Percentiles rank a stretch among this genome's conserved stretches.
These are phyloP conservation scores for Stephania cephalantha DNA, from an alignment of 164 flowering plant genomes.

Conservation along the genomic window DNA sequence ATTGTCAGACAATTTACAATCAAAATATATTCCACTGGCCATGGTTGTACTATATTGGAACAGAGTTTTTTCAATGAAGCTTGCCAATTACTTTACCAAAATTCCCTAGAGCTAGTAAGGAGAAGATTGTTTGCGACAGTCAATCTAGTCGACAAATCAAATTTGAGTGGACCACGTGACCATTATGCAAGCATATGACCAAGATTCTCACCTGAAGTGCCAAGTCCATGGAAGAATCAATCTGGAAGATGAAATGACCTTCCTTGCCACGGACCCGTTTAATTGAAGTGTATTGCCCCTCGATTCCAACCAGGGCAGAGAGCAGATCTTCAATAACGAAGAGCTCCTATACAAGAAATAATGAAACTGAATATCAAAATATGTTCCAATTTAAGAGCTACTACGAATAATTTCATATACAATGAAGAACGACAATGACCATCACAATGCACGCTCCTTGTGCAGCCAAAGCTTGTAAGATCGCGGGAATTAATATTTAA, in stretches of 20 bases:
- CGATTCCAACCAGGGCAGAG: constrained; percentile 85
- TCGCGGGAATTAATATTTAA: too few relatives aligned
- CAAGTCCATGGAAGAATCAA: constrained; percentile 88
- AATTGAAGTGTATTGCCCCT: constrained; percentile 78
- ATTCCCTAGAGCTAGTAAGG: background rate
- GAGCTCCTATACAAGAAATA: constrained; percentile 55
- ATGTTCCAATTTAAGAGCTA: too few relatives aligned
- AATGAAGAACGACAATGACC: too few relatives aligned
- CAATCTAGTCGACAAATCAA: background rate
- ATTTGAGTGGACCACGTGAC: background rate
- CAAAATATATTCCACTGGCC: background rate
- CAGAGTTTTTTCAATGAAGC: background rate
- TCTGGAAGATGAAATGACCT: constrained; percentile 46
- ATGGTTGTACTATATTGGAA: background rate
- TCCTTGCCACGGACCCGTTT: constrained; percentile 54
- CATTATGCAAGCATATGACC: background rate
- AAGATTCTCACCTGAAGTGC: constrained; percentile 64
- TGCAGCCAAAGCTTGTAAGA: too few relatives aligned
- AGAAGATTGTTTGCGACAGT: background rate
- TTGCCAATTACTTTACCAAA: background rate
- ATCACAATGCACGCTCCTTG: too few relatives aligned
- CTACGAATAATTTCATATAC: too few relatives aligned
- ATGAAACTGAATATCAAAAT: background rate
- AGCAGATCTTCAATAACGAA: constrained; percentile 87
- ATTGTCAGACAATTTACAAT: background rate